Evolutionary conservation across 1,284 basidiomycete species (phyloP), one percentile per base, ranked within the genome.

Genomic region (Xerocomus amazonicus): DNA sequence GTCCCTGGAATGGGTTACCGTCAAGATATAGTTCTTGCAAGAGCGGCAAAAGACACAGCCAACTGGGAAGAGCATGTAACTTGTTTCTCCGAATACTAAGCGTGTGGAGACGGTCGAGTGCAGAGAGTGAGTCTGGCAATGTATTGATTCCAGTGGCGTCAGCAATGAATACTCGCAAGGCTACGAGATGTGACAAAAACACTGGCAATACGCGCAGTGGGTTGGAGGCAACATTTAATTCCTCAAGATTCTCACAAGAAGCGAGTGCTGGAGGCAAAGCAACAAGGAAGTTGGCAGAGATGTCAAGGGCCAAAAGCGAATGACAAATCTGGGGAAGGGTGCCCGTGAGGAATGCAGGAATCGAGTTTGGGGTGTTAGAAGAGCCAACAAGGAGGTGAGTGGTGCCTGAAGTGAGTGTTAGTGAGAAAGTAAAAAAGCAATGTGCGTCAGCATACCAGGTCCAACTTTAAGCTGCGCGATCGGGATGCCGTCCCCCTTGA

Each of bases 201-300:
- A 84, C 74, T 9, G 95, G 94, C 27, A 97, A 75, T 16, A 84
- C 83, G 42, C 88, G 83, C 39, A 98, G 76, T 1, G 90, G 89
- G 67, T 99, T 99, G 48, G 83, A 85, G 12, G 92, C 92, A 46
- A 99, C 78, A 66, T 98, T 97, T 47, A 99, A 79, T 71, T 99
- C 97, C 66, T 98, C 94, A 35, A 99, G 81, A 56, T 75, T 78
- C 50, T 77, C 73, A 68, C 95, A 97, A 19, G 81, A 72, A 19
- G 83, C 79, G 38, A 99, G 80, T 13, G 83, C 78, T 5, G 84
- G 83, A 3, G 96, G 94, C 38, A 99, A 73, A 26, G 84, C 83
- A 33, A 80, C 78, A 34, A 99, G 78, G 56, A 87, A 85, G 68
- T 95, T 96, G 58, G 84, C 79, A 26, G 92, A 93, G 40, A 97